phyloP scores from a whole-genome alignment of 176 grass and related monocot genomes.

The Oryza glaberrima region DNA sequence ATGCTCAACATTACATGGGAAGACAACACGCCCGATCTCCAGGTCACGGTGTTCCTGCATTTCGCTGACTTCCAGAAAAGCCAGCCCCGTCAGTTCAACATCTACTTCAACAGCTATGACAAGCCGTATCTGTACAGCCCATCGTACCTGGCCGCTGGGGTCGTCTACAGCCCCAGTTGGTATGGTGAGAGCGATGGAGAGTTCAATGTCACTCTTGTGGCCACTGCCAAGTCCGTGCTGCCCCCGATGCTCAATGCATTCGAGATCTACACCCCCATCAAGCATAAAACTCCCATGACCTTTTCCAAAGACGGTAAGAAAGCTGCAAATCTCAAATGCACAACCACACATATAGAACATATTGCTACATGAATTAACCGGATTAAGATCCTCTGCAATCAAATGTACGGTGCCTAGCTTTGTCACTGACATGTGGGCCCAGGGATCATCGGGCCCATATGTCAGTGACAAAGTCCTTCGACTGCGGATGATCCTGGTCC shows the following conservation, averaged over 20 bases:
- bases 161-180: neutral
- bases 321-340: no score
- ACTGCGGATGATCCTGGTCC: no score
- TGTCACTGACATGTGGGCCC: no score
- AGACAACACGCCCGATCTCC: no score
- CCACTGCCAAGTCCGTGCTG: neutral
- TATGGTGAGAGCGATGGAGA: neutral
- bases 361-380: no score
- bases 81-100: neutral
- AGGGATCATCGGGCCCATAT: no score
- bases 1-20: no score
- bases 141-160: neutral
- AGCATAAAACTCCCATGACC: neutral
- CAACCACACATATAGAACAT: no score
- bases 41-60: neutral
- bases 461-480: no score
- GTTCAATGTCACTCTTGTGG: neutral
- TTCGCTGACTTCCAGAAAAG: constrained; percentile 18
- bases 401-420: no score
- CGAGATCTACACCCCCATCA: neutral
- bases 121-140: neutral
- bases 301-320: constrained; percentile 26
- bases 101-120: neutral
- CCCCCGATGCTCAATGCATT: constrained; percentile 33
- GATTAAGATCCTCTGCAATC: no score